Conservation (phyloP, 2,329 filamentous ascomycete species). For the Fusarium coicis region DNA sequence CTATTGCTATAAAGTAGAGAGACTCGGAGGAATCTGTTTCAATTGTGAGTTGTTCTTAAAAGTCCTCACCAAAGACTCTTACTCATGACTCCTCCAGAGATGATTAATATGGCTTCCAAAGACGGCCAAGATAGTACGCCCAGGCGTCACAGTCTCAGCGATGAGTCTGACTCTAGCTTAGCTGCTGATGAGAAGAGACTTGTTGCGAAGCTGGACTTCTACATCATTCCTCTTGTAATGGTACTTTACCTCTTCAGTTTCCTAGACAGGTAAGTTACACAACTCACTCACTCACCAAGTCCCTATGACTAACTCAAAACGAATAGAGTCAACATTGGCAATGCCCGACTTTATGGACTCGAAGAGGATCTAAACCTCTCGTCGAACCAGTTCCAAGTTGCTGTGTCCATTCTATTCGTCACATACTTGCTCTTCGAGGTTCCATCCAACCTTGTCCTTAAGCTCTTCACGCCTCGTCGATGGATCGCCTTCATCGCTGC, state of each 20-base stretch:
- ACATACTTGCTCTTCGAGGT: conserved; percentile 72
- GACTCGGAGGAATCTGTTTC: not conserved
- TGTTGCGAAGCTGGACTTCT: conserved; percentile 71
- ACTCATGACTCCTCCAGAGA: not conserved
- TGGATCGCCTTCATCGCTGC: conserved; percentile 74
- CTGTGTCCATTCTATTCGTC: conserved; percentile 74
- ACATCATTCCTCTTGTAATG: conserved; percentile 75
- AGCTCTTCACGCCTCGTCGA: conserved; percentile 69
- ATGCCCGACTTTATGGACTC: conserved; percentile 73
- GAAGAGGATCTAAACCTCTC: conserved; percentile 70
- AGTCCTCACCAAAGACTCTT: not conserved
- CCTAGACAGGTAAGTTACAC: conserved; percentile 69
- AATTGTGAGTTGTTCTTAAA: conserved; percentile 6
- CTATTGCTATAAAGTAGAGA: not conserved
- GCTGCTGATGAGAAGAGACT: conserved; percentile 62
- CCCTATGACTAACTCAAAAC: conserved; percentile 17
- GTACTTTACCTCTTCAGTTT: conserved; percentile 79
- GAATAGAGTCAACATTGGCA: conserved; percentile 75
- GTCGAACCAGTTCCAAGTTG: conserved; percentile 74
- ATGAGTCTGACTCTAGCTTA: conserved; percentile 30
- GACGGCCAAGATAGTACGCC: conserved; percentile 23
- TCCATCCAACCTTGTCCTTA: conserved; percentile 72
- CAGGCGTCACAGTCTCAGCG: conserved; percentile 28
- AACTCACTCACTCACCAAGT: not conserved
- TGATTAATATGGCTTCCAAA: conserved; percentile 18